Evolutionary conservation across 2,329 filamentous ascomycete genomes (phyloP).

Genomic region (Gnomoniopsis sp.): DNA sequence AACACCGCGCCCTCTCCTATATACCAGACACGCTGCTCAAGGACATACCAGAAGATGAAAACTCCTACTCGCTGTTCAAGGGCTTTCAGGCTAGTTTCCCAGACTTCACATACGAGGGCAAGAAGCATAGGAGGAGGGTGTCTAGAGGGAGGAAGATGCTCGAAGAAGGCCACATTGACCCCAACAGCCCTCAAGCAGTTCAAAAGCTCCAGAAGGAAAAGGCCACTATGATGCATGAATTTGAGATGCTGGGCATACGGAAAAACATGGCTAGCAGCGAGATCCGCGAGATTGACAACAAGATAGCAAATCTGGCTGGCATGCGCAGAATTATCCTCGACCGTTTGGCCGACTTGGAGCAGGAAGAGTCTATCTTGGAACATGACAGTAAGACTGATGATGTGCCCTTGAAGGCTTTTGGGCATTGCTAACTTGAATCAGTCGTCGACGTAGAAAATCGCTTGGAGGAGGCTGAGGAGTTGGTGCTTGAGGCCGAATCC

Average conservation of each 20-base stretch:
- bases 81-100: conserved; percentile 91
- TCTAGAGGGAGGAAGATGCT: conserved; percentile 76
- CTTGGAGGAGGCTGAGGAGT: conserved; percentile 58
- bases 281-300: conserved; percentile 94
- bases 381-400: conserved; percentile 66
- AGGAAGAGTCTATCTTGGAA: conserved; percentile 86
- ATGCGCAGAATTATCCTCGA: conserved; percentile 94
- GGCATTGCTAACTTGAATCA: conserved; percentile 34
- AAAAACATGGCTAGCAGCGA: conserved; percentile 98
- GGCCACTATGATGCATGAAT: conserved; percentile 72
- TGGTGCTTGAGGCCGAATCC: conserved; percentile 57
- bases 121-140: conserved; percentile 66
- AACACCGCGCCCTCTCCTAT: conserved; percentile 85
- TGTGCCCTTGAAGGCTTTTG: background rate
- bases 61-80: conserved; percentile 89
- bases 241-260: conserved; percentile 87
- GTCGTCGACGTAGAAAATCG: conserved; percentile 61
- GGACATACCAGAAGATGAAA: conserved; percentile 84
- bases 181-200: conserved; percentile 63
- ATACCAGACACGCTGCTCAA: conserved; percentile 84
- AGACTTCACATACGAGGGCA: conserved; percentile 63
- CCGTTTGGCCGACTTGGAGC: conserved; percentile 78
- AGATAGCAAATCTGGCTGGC: conserved; percentile 86
- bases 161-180: conserved; percentile 54
- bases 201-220: conserved; percentile 77